A percentile compares a stretch with the other conserved stretches of the same genome.
These are phyloP conservation scores for Salvia miltiorrhiza DNA, from an alignment of 257 asterid species.

Conservation along the genomic window DNA sequence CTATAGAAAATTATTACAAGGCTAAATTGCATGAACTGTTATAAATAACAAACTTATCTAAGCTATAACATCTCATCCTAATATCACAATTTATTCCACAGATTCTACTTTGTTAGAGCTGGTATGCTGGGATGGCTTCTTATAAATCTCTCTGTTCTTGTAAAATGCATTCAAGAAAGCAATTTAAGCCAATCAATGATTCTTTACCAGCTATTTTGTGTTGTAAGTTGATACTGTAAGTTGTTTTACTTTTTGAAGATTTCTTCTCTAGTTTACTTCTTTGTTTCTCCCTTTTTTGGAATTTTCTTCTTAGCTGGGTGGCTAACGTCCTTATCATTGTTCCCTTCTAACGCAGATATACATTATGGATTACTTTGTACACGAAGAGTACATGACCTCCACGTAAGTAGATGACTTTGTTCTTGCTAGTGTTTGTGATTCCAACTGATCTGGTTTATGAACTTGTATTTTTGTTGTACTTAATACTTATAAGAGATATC, in stretches of 20 bases:
- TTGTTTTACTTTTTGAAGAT: conserved; percentile 8
- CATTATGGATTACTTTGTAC: conserved; percentile 79
- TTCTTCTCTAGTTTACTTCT: neutral
- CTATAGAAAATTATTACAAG: neutral
- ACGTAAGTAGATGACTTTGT: conserved; percentile 62
- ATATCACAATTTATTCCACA: conserved; percentile 33
- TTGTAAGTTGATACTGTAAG: conserved; percentile 44
- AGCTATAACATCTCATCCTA: conserved; percentile 4
- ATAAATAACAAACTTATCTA: neutral
- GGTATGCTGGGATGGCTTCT: conserved; percentile 99
- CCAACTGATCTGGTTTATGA: conserved; percentile 1
- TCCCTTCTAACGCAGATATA: conserved; percentile 56
- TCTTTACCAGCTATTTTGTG: conserved; percentile 81
- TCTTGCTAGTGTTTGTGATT: conserved; percentile 12
- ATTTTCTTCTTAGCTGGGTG: neutral
- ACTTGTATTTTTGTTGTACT: neutral
- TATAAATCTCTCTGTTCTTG: conserved; percentile 90
- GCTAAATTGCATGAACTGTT: conserved; percentile 11
- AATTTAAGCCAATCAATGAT: conserved; percentile 72
- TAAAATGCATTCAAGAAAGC: conserved; percentile 61
- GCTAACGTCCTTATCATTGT: neutral
- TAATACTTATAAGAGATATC: neutral
- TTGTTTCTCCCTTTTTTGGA: too few species aligned
- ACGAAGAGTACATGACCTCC: conserved; percentile 97
- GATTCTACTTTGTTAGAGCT: conserved; percentile 97